Conservation (phyloP, 495 filamentous ascomycete species). For the Talaromyces proteolyticus region DNA sequence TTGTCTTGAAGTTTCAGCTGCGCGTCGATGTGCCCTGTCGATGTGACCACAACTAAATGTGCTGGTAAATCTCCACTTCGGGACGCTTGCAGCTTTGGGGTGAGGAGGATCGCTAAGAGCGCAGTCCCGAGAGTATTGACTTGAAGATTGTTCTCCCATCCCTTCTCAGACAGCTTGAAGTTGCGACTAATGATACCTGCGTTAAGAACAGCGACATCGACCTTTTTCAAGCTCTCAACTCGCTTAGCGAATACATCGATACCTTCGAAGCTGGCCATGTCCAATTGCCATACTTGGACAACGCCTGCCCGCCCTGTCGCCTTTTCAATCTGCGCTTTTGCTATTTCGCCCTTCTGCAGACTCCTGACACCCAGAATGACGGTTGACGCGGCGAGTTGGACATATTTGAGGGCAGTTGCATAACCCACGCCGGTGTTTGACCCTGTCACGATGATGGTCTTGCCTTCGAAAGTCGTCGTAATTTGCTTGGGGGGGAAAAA, state of each 20-base stretch:
- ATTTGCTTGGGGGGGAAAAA: too few species aligned
- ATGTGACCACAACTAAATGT: too few species aligned
- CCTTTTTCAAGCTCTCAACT: conserved; percentile 35
- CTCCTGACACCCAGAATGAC: conserved; percentile 14
- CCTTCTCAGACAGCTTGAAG: conserved; percentile 20
- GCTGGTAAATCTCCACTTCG: too few species aligned
- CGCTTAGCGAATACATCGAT: conserved; percentile 26
- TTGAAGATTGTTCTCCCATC: conserved; percentile 32
- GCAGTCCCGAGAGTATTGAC: conserved; percentile 37
- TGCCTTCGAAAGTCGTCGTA: conserved; percentile 45
- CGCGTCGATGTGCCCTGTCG: too few species aligned
- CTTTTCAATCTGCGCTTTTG: conserved; percentile 23
- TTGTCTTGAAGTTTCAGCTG: too few species aligned
- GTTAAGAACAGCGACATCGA: conserved; percentile 67
- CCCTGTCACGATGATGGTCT: conserved; percentile 42
- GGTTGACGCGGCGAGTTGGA: conserved; percentile 8
- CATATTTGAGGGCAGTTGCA: conserved; percentile 21
- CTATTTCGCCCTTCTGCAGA: conserved; percentile 27
- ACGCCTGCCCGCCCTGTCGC: conserved; percentile 40
- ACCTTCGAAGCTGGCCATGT: conserved; percentile 27
- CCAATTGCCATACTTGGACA: conserved; percentile 38
- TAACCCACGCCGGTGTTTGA: conserved; percentile 27
- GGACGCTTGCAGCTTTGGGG: too few species aligned
- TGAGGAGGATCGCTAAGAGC: conserved; percentile 21
- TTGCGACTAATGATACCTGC: conserved; percentile 49